phyloP scores from a whole-genome alignment of 306 rosid genomes.

The Gillenia trifoliata region DNA sequence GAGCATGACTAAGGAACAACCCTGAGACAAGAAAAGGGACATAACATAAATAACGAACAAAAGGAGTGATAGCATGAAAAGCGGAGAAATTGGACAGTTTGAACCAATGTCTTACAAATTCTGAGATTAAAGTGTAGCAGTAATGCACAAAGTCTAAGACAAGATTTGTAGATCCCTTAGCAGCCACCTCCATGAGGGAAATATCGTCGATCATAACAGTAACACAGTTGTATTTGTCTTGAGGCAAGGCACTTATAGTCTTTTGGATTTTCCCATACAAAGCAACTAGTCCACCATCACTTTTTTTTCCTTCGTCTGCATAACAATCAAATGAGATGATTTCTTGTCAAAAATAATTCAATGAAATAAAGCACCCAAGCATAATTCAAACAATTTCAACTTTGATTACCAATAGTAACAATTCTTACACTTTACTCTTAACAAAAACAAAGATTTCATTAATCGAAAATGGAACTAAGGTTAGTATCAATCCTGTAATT shows the following conservation, averaged over 20 bases:
- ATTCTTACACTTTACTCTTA: background rate
- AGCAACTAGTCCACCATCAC: slow-evolving; percentile 47
- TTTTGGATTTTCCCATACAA: slow-evolving; percentile 61
- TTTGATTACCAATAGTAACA: background rate
- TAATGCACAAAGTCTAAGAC: slow-evolving; percentile 88
- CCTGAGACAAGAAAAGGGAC: slow-evolving; percentile 40
- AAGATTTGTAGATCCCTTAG: slow-evolving; percentile 65
- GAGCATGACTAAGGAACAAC: slow-evolving; percentile 68
- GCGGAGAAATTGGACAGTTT: background rate
- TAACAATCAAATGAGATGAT: slow-evolving; percentile 16
- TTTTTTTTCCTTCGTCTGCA: slow-evolving; percentile 31
- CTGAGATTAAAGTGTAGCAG: slow-evolving; percentile 71
- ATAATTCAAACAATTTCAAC: background rate
- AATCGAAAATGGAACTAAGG: background rate
- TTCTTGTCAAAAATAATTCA: background rate
- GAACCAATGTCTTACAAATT: slow-evolving; percentile 44
- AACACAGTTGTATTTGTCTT: slow-evolving; percentile 41
- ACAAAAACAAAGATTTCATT: background rate
- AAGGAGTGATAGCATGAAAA: slow-evolving; percentile 1
- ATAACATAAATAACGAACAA: slow-evolving; percentile 11
- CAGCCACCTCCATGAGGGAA: slow-evolving; percentile 78
- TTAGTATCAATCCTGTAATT: background rate
- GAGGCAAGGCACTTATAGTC: slow-evolving; percentile 36
- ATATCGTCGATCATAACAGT: slow-evolving; percentile 75
- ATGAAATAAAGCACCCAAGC: background rate